Base-by-base conservation (phyloP, 1,284 basidiomycete species). In the Xerocomus cyaneibrunnescens region DNA sequence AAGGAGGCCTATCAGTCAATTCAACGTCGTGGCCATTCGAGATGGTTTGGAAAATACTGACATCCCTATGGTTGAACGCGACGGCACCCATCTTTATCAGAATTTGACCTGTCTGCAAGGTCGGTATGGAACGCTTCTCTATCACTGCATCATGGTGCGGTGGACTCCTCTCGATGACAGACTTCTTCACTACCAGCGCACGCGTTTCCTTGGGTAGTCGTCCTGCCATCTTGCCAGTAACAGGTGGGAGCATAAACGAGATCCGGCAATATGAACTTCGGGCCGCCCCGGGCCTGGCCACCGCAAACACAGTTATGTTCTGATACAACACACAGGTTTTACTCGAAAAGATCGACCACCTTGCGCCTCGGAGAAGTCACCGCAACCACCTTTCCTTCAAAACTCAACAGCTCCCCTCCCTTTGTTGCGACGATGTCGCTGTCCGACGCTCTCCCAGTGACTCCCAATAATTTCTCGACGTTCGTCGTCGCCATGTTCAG, bases 51-150 rank as follows among this genome's bases (percentile, higher is more conserved):
- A n/a, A 23, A 2, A 48, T 9, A 70, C 80, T 51, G 58, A 92
- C 89, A 65, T 92, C 91, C 61, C 86, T 75, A 57, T 85, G 87
- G 65, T 93, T 93, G 73, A 89, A 89, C n/a, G 79, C 82, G 0
- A 78, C 86, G 9, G 89, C 88, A 16, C 72, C 72, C 40, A 89
- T 78, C 64, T 78, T 80, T 16, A 91, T 83, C 3, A 90, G 72
- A 1, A 91, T 66, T 63, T 89, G 73, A 2, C 79, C 83, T 0
- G 67, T 54, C 55, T 78, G 73, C 48, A 87, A 72, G n/a, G 47
- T 19, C 14, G 77, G 75, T 39, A 88, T 62, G 0, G 75, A 71
- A 36, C 68, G 71, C 17, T 78, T 72, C 52, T 79, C 76, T 19
- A 88, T 49, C 12, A 73, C 69, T 3, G 77, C 79, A 57, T 84